phyloP scores from a whole-genome alignment of 2,329 filamentous ascomycete species.

The Alternaria incomplexa region DNA sequence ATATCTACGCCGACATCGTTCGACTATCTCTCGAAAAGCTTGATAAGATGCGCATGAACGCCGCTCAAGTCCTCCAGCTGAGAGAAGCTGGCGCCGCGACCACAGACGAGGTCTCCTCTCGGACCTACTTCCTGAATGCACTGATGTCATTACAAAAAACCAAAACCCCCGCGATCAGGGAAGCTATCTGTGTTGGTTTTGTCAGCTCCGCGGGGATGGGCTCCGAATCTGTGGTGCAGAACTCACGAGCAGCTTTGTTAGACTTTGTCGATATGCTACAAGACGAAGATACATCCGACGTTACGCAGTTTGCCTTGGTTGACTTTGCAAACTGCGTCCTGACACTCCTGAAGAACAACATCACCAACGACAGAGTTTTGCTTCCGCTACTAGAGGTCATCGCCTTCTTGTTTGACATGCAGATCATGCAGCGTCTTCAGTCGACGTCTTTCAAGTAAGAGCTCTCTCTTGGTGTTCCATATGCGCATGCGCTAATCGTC shows the following conservation, averaged over 20 bases:
- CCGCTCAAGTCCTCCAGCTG: conserved; percentile 29
- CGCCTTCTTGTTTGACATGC: conserved; percentile 68
- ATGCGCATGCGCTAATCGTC: neutral
- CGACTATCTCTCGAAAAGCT: conserved; percentile 87
- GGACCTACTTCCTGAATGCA: conserved; percentile 63
- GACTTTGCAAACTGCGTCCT: conserved; percentile 35
- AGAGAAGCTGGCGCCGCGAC: conserved; percentile 4
- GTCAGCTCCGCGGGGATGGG: conserved; percentile 79
- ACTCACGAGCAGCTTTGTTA: conserved; percentile 69
- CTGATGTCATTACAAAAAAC: conserved; percentile 45
- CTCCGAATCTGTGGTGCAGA: conserved; percentile 75
- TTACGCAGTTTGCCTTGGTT: conserved; percentile 27
- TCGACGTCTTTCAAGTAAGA: conserved; percentile 61
- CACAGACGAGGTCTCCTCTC: conserved; percentile 60
- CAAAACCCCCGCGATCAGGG: conserved; percentile 17
- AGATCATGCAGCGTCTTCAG: conserved; percentile 49
- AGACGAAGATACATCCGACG: neutral
- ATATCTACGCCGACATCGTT: conserved; percentile 55
- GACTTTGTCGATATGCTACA: conserved; percentile 46
- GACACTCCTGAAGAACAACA: conserved; percentile 35
- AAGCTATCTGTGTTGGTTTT: conserved; percentile 67
- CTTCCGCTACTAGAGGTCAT: conserved; percentile 79
- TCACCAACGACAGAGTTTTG: conserved; percentile 69
- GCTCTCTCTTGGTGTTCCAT: no score
- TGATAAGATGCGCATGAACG: conserved; percentile 73